Base-by-base conservation (phyloP, 75 land plant species). In the Cryptomeria japonica region DNA sequence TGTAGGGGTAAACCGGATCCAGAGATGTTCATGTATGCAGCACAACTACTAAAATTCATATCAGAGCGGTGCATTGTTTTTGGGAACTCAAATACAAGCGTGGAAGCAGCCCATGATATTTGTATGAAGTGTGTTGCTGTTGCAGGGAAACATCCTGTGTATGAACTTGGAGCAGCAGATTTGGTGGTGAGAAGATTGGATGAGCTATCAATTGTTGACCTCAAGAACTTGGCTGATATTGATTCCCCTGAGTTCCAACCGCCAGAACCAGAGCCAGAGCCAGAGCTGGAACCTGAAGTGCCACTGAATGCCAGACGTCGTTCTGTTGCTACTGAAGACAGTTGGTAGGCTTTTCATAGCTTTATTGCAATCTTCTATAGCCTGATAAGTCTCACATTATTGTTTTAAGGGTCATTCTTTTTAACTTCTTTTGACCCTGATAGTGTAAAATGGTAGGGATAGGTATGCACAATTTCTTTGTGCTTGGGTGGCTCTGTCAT, bases 1-100 rank as follows among this genome's bases (percentile, higher is more conserved):
- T 88, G 95, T 38, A 89, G 99, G 87, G 99, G 99, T n/a, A 98
- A 97, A 85, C 99, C 99, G 16, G 99, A 98, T 76, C 99, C 99
- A n/a, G 99, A 98, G 93, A 98, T 98, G 99, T 95, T 92, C 87
- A 87, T 93, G 73, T 98, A 98, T 87, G 99, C 99, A 9, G 96
- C 96, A 2, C 97, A 97, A 92, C 91, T 88, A 31, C 88, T 98
- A 3, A 86, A 91, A 13, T 94, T 95, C 49, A 96, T 95, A 86
- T 92, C 97, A 13, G 97, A 96, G 83, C 64, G 99, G 46, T 96
- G 98, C 72, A 97, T 98, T 87, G 97, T 98, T 41, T 97, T 98
- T 91, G 99, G 99, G 70, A 98, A 95, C 84, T 96, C 99, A 18
- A 96, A 98, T 87, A 89, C 91, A 14, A 95, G 95, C 22, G 96